Base-by-base conservation (phyloP, 768 basidiomycete species). In the Tephrocybe sp. region DNA sequence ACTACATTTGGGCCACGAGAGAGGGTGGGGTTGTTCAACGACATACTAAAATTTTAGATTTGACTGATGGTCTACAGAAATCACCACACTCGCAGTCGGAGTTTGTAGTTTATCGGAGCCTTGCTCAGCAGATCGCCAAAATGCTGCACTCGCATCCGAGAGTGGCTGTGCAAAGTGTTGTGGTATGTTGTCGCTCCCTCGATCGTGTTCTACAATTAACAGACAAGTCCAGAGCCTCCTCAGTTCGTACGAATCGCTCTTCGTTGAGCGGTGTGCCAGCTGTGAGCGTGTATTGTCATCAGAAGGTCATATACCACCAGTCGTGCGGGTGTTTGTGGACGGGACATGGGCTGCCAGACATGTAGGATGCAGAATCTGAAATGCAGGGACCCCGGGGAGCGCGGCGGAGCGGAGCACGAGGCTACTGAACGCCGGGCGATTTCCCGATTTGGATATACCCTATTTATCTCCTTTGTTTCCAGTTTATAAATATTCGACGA, bases 1-100 rank as follows among this genome's bases (percentile, higher is more conserved):
- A 75, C 82, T n/a, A 78, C 76, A 9, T 87, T 89, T 63, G 88
- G 86, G 5, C 82, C 89, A 19, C 72, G 88, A 58, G 89, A 92
- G 70, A 76, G 71, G 70, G 88, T 86, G 54, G 44, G 73, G 9
- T 36, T 31, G 26, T 24, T 34, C 35, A 6, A 19, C 21, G 26
- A 42, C 18, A 35, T 1, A 12, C 18, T 7, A 12, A 16, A 5
- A 13, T n/a, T n/a, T n/a, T n/a, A n/a, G n/a, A n/a, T n/a, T n/a
- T n/a, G n/a, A n/a, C 22, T 31, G 38, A 34, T 44, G 9, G 28
- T 30, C 1, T 15, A 41, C 53, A 89, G 86, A 86, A 82, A 68
- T 65, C 76, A 25, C 82, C 84, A 3, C 84, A 89, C 62, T 81
- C 80, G 13, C 82, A 87, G 56, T 87, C 86, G 11, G 79, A 82